phyloP scores from a whole-genome alignment of 805 yeast genomes.

The Yarrowia sp. region DNA sequence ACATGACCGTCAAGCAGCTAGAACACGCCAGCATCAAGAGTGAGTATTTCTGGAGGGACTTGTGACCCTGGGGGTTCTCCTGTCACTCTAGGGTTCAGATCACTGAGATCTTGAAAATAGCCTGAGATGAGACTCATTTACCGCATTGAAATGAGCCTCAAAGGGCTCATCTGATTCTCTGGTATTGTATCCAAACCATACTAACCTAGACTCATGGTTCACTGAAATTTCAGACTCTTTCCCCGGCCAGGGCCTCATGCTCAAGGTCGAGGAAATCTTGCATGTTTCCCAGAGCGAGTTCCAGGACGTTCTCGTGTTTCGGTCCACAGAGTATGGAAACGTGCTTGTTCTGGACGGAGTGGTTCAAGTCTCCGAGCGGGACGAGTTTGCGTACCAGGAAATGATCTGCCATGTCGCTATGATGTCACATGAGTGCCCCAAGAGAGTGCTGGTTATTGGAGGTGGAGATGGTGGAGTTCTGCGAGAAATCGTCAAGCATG shows the following conservation, averaged over 20 bases:
- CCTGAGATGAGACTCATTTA: background rate
- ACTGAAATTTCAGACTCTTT: constrained; percentile 93
- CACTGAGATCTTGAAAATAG: background rate
- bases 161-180: background rate
- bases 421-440: constrained; percentile 71
- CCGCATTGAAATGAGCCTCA: background rate
- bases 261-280: constrained; percentile 80
- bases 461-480: constrained; percentile 97
- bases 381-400: constrained; percentile 92
- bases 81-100: background rate
- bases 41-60: background rate
- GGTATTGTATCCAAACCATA: background rate
- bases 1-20: background rate
- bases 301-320: constrained; percentile 78
- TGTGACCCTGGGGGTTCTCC: too few species aligned
- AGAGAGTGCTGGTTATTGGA: constrained; percentile 78
- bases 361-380: constrained; percentile 86
- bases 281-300: constrained; percentile 82
- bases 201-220: constrained; percentile 80
- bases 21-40: background rate
- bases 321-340: constrained; percentile 74
- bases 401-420: constrained; percentile 82
- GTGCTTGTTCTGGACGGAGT: constrained; percentile 88
- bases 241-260: constrained; percentile 98
- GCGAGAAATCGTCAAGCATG: constrained; percentile 79